Conservation (phyloP, 129 eudicot genomes). For the Scalesia atractyloides region DNA sequence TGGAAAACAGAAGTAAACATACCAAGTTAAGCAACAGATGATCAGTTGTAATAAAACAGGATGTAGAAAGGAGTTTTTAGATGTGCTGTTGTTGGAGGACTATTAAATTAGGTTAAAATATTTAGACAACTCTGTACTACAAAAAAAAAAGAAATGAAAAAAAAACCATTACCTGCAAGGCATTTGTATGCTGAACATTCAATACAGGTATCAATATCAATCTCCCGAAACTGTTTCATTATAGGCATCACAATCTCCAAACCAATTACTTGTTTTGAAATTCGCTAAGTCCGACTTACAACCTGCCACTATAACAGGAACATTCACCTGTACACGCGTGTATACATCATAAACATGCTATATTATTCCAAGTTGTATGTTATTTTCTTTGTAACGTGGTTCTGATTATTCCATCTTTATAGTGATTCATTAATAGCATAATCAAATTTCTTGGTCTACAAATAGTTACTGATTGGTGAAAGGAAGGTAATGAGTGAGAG, state of each 20-base stretch:
- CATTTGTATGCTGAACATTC: conserved; percentile 66
- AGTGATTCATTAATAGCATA: too few relatives aligned
- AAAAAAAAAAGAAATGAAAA: too few relatives aligned
- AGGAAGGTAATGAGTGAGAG: too few relatives aligned
- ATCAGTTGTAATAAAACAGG: neutral
- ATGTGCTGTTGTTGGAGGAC: neutral
- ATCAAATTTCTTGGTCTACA: too few relatives aligned
- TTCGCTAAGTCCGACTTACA: conserved; percentile 89
- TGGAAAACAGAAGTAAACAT: neutral
- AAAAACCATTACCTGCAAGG: conserved; percentile 51
- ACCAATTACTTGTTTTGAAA: conserved; percentile 60
- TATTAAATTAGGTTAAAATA: too few relatives aligned
- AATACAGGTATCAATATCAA: conserved; percentile 58
- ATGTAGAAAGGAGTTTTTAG: neutral
- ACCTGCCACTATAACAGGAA: conserved; percentile 95
- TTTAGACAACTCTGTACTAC: neutral
- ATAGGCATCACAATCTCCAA: conserved; percentile 69
- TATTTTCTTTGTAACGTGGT: too few relatives aligned
- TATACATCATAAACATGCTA: neutral
- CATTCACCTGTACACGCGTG: conserved; percentile 61
- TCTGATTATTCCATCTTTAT: too few relatives aligned
- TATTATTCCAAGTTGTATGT: too few relatives aligned
- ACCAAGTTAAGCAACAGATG: neutral
- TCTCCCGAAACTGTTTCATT: conserved; percentile 81
- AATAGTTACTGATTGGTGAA: too few relatives aligned